These are phyloP conservation scores for Micractinium sp. DNA, from an alignment of 139 green algal species.

Conservation along the genomic window DNA sequence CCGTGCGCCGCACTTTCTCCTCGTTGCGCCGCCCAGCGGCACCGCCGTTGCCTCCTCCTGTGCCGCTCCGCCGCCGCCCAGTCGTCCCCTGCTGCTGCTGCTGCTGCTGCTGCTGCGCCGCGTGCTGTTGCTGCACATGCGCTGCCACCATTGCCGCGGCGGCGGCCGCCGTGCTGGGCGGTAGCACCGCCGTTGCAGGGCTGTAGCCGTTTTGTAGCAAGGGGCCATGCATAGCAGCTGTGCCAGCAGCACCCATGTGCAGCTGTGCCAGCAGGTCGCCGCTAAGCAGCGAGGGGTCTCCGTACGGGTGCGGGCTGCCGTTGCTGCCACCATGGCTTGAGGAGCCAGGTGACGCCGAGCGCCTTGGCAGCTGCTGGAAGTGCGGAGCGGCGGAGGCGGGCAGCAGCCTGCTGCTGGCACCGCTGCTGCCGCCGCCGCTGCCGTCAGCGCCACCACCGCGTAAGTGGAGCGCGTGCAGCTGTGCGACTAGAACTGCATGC, in stretches of 20 bases:
- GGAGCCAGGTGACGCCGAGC: neutral
- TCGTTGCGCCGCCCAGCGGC: conserved; percentile 28
- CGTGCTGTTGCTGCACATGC: conserved; percentile 11
- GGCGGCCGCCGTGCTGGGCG: neutral
- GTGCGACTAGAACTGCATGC: conserved; percentile 13
- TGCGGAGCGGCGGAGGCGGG: neutral
- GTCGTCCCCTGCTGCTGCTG: neutral
- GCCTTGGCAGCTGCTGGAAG: neutral
- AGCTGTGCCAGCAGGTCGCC: neutral
- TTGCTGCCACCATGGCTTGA: neutral
- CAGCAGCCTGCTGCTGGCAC: neutral
- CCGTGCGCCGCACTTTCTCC: conserved; percentile 81
- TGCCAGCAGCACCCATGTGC: neutral
- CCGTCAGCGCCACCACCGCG: neutral
- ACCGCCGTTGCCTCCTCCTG: neutral
- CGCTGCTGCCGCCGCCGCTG: neutral
- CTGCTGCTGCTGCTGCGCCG: neutral
- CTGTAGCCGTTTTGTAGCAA: neutral
- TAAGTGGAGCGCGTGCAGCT: conserved; percentile 14
- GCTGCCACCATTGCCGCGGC: neutral
- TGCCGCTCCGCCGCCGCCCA: neutral
- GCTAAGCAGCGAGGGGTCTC: neutral
- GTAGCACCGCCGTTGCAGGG: neutral
- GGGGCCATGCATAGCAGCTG: neutral
- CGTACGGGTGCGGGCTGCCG: neutral